Evolutionary conservation across 176 grass and related monocot species (phyloP).

Genomic region (Hordeum vulgare): DNA sequence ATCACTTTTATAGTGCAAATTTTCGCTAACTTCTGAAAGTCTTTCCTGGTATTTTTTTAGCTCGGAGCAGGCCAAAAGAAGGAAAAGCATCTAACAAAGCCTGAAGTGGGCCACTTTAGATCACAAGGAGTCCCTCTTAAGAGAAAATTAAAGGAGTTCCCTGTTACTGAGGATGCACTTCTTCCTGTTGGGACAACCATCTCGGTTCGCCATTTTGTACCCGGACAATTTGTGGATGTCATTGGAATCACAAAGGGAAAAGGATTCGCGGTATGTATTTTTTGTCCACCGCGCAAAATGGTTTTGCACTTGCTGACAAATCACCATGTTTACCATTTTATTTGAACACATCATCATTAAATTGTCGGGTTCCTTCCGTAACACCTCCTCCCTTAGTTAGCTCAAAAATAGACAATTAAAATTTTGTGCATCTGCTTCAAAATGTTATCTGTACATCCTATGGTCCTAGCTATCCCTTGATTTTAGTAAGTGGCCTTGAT

Average conservation of each 20-base stretch:
- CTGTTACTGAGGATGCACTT: slow-evolving; percentile 89
- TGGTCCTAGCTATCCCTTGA: neutral
- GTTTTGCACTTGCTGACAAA: neutral
- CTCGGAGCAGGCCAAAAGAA: slow-evolving; percentile 97
- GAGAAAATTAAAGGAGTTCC: slow-evolving; percentile 92
- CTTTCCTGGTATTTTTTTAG: slow-evolving; percentile 43
- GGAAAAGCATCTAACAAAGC: slow-evolving; percentile 94
- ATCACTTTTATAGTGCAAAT: neutral
- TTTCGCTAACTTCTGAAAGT: slow-evolving; percentile 9
- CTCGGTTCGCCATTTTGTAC: slow-evolving; percentile 88
- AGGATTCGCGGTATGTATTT: slow-evolving; percentile 81
- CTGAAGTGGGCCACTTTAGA: slow-evolving; percentile 92
- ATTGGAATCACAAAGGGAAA: slow-evolving; percentile 82
- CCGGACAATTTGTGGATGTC: slow-evolving; percentile 91
- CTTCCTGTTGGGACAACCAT: slow-evolving; percentile 87
- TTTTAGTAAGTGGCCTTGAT: neutral
- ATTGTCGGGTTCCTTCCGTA: neutral
- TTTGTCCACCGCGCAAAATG: neutral
- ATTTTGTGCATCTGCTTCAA: neutral
- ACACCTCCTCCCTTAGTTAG: neutral
- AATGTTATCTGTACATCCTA: neutral
- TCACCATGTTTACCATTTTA: neutral
- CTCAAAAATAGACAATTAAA: neutral
- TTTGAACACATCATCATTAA: neutral
- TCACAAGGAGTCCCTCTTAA: slow-evolving; percentile 76